Conservation (phyloP, 495 filamentous ascomycete species). For the Neurospora discreta region DNA sequence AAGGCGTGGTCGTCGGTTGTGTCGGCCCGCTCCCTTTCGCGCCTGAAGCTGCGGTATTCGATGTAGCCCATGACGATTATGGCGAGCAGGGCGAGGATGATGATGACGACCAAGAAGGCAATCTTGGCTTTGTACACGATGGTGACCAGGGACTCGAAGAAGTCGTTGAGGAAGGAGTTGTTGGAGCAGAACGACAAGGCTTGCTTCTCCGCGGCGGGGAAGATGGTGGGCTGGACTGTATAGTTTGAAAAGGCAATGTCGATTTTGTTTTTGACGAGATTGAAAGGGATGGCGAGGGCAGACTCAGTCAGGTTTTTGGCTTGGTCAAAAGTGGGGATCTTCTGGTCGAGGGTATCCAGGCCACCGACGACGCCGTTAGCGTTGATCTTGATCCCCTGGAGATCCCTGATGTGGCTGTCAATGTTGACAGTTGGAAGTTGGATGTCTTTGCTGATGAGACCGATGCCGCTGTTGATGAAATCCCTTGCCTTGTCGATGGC, state of each 20-base stretch:
- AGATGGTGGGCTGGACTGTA: slow-evolving; percentile 57
- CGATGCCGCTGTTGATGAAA: no score
- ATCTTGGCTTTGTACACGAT: slow-evolving; percentile 52
- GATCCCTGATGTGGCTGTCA: slow-evolving; percentile 41
- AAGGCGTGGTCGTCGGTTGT: slow-evolving; percentile 51
- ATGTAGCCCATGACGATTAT: slow-evolving; percentile 68
- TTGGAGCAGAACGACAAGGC: slow-evolving; percentile 77
- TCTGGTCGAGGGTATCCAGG: slow-evolving; percentile 56
- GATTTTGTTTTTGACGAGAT: slow-evolving; percentile 58
- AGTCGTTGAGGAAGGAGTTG: slow-evolving; percentile 72
- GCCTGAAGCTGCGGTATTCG: slow-evolving; percentile 70
- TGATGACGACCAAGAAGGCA: slow-evolving; percentile 61
- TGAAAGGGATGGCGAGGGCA: slow-evolving; percentile 67
- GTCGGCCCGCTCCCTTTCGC: slow-evolving; percentile 55
- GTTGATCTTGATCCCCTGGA: slow-evolving; percentile 60
- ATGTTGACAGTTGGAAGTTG: slow-evolving; percentile 45
- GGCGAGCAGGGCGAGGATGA: slow-evolving; percentile 56
- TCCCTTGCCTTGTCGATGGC: slow-evolving; percentile 37
- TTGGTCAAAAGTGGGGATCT: slow-evolving; percentile 72
- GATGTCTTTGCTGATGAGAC: slow-evolving; percentile 5
- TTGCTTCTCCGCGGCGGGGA: slow-evolving; percentile 74
- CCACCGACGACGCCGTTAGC: slow-evolving; percentile 50
- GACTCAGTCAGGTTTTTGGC: slow-evolving; percentile 67
- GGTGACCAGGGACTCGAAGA: slow-evolving; percentile 62
- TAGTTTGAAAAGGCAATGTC: slow-evolving; percentile 52